Percentiles rank a stretch among this genome's conserved stretches.
Conservation (phyloP, 2,329 filamentous ascomycete genomes). For the Neofusicoccum kwambonambiense region DNA sequence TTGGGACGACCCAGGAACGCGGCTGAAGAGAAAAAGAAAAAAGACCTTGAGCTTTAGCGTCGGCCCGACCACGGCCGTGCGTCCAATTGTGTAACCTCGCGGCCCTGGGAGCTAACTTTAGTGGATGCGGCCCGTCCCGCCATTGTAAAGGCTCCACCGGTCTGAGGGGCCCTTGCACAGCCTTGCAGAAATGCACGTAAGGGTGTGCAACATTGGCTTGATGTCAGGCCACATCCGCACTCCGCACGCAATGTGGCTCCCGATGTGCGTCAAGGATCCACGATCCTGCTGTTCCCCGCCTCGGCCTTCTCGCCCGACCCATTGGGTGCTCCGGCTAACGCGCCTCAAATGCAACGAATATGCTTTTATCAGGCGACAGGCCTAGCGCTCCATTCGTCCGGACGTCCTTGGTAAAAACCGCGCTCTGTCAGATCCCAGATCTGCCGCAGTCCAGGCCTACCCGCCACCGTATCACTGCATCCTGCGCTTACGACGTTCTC, state of each 20-base stretch:
- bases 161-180: constrained; percentile 1
- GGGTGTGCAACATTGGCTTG: constrained; percentile 8
- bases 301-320: neutral
- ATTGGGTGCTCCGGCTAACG: neutral
- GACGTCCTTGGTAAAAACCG: neutral
- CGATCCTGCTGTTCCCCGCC: neutral
- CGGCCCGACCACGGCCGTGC: neutral
- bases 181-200: constrained; percentile 17
- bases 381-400: constrained; percentile 2
- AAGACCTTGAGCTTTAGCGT: constrained; percentile 10
- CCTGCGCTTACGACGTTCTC: neutral
- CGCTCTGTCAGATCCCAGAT: neutral
- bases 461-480: neutral
- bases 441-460: neutral
- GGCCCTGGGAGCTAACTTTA: neutral
- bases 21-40: constrained; percentile 4
- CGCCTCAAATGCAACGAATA: constrained; percentile 12
- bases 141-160: neutral
- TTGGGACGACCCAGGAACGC: neutral
- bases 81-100: neutral
- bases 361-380: constrained; percentile 6
- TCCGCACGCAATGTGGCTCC: constrained; percentile 5
- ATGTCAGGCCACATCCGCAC: constrained; percentile 9
- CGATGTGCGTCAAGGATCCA: constrained; percentile 3
- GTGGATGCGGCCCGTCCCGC: constrained; percentile 12